Base-by-base conservation (phyloP, 768 basidiomycete species). In the Astraeus odoratus region DNA sequence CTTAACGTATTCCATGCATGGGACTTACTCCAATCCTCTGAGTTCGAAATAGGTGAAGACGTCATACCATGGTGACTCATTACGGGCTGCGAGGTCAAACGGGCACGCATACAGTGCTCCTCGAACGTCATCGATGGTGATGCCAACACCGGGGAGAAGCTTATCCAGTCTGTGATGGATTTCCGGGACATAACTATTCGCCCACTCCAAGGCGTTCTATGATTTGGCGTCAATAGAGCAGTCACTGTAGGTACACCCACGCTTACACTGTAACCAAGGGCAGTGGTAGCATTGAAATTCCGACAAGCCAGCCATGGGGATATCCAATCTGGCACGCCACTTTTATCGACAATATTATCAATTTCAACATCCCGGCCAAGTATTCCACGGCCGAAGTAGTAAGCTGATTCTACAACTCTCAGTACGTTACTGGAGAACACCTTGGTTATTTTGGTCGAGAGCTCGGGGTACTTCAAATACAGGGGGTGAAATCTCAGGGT, bases 71-170 rank as follows among this genome's bases (percentile, higher is more conserved):
- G 71, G 68, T 27, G 72, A 69, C 25, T 42, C 50, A 22, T 58
- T 57, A 38, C 54, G 53, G 16, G 63, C 59, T 4, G 69, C 71
- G 35, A 68, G 56, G 51, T 69, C 69, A 44, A 67, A 72, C 26
- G 69, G 67, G 38, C 67, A 69, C 15, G 67, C 69, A 51, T 69
- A 71, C 15, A 73, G 51, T 37, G 69, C 69, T 26, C 70, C 71
- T 42, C 67, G 63, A 9, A 63, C 56, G 49, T 71, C 58, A 39
- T 59, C 50, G n/a, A 58, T 47, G 20, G 62, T 60, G 10, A 72
- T 45, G 42, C 60, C 52, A 10, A 68, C 50, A 7, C 55, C 61
- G 3, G 65, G 66, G 19, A 72, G 44, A 30, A 66, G 51, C 23
- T 51, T 52, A 40, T 65, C 63, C 18, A 71, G 62, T 16, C 64